Evolutionary conservation across 208 protist genomes (phyloP).

Genomic region (Plasmodiophora brassicae): DNA sequence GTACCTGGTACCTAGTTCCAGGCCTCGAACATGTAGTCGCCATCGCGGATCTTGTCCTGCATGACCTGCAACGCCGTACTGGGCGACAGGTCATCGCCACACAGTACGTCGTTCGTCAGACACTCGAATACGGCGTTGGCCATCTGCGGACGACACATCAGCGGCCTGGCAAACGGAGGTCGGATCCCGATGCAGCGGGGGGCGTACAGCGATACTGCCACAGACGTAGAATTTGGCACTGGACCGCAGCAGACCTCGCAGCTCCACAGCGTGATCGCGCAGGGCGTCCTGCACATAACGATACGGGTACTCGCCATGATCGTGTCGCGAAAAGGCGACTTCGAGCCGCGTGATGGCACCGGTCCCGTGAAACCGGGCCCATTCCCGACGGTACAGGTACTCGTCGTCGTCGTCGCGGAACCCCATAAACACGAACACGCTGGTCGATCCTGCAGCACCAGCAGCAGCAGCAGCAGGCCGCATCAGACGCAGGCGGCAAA

Average conservation of each 20-base stretch:
- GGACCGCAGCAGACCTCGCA: background rate
- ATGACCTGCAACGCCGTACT: background rate
- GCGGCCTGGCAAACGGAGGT: too few relatives aligned
- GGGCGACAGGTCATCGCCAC: background rate
- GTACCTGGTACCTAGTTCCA: background rate
- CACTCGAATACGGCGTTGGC: background rate
- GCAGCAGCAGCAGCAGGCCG: background rate
- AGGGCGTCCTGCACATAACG: slow-evolving; percentile 9
- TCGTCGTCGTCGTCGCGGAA: slow-evolving; percentile 20
- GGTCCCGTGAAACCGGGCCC: background rate
- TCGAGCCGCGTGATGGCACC: background rate
- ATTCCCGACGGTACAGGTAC: background rate
- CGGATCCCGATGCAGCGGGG: background rate
- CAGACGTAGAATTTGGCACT: background rate
- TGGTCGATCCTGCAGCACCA: background rate
- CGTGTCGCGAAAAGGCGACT: background rate
- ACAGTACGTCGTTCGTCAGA: background rate
- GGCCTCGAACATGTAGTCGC: background rate
- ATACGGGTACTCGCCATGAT: background rate
- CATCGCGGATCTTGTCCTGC: slow-evolving; percentile 3
- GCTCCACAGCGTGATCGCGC: background rate
- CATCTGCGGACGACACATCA: background rate
- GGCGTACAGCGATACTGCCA: too few relatives aligned
- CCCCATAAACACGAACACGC: background rate
- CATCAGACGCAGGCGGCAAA: background rate